Evolutionary conservation across 495 filamentous ascomycete species (phyloP).

Genomic region (Patellaria atrata): DNA sequence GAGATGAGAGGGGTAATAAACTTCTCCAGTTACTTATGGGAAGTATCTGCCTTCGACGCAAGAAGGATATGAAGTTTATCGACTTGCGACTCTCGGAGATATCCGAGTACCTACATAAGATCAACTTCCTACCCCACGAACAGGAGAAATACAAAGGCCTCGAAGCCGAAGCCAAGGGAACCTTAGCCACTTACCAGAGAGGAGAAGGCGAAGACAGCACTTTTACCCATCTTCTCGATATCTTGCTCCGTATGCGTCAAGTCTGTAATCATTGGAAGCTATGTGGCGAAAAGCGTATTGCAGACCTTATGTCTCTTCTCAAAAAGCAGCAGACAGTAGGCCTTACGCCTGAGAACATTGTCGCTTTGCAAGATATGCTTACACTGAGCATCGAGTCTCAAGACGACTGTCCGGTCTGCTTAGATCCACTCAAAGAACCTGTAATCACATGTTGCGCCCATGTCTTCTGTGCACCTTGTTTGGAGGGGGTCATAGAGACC

Average conservation of each 20-base stretch:
- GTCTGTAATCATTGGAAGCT: constrained; percentile 81
- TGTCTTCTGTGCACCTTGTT: constrained; percentile 61
- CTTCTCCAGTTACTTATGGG: constrained; percentile 66
- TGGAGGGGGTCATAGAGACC: constrained; percentile 60
- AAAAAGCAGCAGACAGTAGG: constrained; percentile 51
- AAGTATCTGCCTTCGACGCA: constrained; percentile 69
- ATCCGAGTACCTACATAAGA: constrained; percentile 64
- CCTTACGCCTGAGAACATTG: constrained; percentile 58
- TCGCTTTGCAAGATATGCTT: constrained; percentile 61
- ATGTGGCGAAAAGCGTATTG: constrained; percentile 52
- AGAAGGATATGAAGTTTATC: constrained; percentile 83
- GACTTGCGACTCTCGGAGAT: constrained; percentile 68
- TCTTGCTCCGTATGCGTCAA: constrained; percentile 73
- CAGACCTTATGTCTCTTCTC: constrained; percentile 51
- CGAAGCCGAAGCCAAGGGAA: constrained; percentile 58
- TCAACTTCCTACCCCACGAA: constrained; percentile 65
- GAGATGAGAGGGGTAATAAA: constrained; percentile 42
- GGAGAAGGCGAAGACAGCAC: constrained; percentile 26
- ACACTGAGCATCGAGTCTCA: constrained; percentile 66
- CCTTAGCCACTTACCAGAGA: constrained; percentile 44
- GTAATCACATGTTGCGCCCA: constrained; percentile 86
- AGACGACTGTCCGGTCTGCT: constrained; percentile 74
- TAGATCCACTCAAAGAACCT: constrained; percentile 57
- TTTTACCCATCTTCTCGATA: constrained; percentile 61
- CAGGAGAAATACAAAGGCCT: constrained; percentile 67